Base-by-base conservation (phyloP, 2,329 filamentous ascomycete species). In the Emergomyces pasteurianus region DNA sequence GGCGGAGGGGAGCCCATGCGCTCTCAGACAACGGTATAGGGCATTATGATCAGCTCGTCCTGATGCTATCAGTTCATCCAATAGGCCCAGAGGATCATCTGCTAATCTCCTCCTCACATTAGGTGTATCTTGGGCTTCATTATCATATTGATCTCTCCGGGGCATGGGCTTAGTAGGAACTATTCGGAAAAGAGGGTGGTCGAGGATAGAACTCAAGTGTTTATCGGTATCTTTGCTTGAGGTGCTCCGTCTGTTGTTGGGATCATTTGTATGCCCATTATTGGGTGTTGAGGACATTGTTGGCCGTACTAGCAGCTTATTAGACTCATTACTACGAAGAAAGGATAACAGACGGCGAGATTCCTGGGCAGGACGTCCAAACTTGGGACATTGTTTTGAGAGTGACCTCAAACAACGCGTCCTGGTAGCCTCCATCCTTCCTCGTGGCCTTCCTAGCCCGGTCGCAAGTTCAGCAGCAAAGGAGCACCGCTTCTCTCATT, bases 161-260 rank as follows among this genome's bases (percentile, higher is more conserved):
- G 53, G 53, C 49, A 63, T 28, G 28, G 62, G 47, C 52, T 69
- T 70, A 28, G 67, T 63, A 10, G 74, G 75, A 7, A 70, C 63
- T n/a, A 75, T 69, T 12, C 71, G 71, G 63, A 77, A 77, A 26
- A 77, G 70, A 14, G 75, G 75, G 61, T 76, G 75, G 36, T 75
- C 69, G 10, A 77, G 65, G 46, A 77, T 75, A 12, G 65, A 67
- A 50, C 69, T 70, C 61, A 77, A 58, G 66, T 77, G 75, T 42
- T 69, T 66, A 58, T 75, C 72, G 46, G 74, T 69, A 52, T 74
- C 42, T 14, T 50, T 50, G 14, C 21, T 59, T 52, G 46, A 59
- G 57, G 43, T 31, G 40, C 34, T 38, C 43, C 18, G 21, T 59
- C 16, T 47, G 26, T 46, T 54, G 31, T 26, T 26, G 21, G 31